Percentiles rank a stretch among this genome's conserved stretches.
phyloP scores from a whole-genome alignment of 306 rosid species.

The Dalbergia cochinchinensis region DNA sequence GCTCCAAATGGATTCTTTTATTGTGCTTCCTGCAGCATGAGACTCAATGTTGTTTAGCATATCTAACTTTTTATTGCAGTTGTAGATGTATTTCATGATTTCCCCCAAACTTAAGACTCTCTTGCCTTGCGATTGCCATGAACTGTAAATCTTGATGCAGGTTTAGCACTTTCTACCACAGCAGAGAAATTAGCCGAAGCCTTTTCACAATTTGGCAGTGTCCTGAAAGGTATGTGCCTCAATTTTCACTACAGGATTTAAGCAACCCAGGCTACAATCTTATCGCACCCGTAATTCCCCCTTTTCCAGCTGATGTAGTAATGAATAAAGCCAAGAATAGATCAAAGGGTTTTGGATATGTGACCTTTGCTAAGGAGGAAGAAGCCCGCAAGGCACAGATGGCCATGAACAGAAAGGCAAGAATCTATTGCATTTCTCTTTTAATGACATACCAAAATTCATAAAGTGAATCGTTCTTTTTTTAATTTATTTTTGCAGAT shows the following conservation, averaged over 20 bases:
- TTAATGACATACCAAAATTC: conserved; percentile 5
- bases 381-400: conserved; percentile 45
- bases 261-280: neutral
- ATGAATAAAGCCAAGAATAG: conserved; percentile 44
- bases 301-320: conserved; percentile 42
- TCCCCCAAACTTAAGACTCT: neutral
- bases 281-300: conserved; percentile 3
- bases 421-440: conserved; percentile 4
- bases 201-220: conserved; percentile 42
- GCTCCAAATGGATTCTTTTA: neutral
- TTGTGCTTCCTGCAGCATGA: neutral
- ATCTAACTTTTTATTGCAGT: neutral
- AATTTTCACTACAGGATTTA: neutral
- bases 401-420: conserved; percentile 46
- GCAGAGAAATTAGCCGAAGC: conserved; percentile 46
- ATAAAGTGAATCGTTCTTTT: neutral
- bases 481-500: conserved; percentile 30
- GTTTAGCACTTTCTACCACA: conserved; percentile 49
- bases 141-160: conserved; percentile 36
- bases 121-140: neutral
- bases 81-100: neutral
- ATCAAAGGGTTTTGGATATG: conserved; percentile 50
- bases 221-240: conserved; percentile 37
- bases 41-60: conserved; percentile 13
- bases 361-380: conserved; percentile 51